Base-by-base conservation (phyloP, 257 asterid genomes). In the Ilex asprella region DNA sequence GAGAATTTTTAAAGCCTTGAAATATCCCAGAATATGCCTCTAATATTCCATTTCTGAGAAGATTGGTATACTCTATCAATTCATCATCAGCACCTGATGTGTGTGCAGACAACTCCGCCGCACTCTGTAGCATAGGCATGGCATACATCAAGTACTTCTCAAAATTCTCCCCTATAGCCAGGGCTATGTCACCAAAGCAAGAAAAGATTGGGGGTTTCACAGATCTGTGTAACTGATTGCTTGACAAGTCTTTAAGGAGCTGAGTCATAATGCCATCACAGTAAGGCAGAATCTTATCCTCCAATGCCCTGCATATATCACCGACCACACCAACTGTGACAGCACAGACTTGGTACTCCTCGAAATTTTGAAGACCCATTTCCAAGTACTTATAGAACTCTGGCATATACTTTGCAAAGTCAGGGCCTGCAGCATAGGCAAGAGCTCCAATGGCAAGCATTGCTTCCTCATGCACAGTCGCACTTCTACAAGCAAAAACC, bases 401-500 rank as follows among this genome's bases (percentile, higher is more conserved):
- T 30, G 91, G 80, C 88, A 83, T 84, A 78, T 86, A 89, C 71
- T 86, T 84, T 11, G 75, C 85, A 43, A 89, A 89, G 74, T 73
- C 83, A 0, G 82, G 79, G 58, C 97, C 97, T 12, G 77, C 67
- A 12, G 83, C 80, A 69, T 89, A 82, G 73, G 97, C 97, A 58
- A 86, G 85, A 15, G 95, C 94, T 55, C 95, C 97, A 79, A 89
- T 84, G 31, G 95, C 86, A 65, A 89, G 95, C 94, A 89, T 89
- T 2, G 95, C 97, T 78, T 89, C 97, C 74, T 89, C 95, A 61
- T 86, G 97, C 69, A 79, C 95, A n/a, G 94, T 82, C 39, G 97
- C 94, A 75, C 72, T 86, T 73, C 94, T 81, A 72, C 89, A 82
- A 39, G 94, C 91, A 64, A 89, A 89, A 32, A 86, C 95, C 64